phyloP scores from a whole-genome alignment of 306 rosid species.

The Malus domestica region DNA sequence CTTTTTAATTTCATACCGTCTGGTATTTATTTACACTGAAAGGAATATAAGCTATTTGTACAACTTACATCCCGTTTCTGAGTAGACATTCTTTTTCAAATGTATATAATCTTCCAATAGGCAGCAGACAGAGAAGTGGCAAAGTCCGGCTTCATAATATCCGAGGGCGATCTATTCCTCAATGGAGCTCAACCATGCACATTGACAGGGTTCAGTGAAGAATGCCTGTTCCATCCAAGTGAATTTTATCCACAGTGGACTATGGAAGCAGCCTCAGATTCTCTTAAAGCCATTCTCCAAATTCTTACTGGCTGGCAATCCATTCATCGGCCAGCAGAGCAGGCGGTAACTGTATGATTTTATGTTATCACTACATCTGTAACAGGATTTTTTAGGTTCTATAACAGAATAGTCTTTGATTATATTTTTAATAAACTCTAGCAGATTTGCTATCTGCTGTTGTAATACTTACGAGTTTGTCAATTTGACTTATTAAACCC shows the following conservation, averaged over 20 bases:
- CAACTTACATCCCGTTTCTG: background rate
- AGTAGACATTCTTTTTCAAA: constrained; percentile 1
- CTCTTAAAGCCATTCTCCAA: constrained; percentile 43
- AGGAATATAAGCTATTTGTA: background rate
- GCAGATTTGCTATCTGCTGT: background rate
- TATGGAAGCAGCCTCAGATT: constrained; percentile 49
- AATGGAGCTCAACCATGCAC: constrained; percentile 51
- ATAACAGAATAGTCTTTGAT: background rate
- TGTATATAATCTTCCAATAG: constrained; percentile 19
- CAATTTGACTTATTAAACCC: background rate
- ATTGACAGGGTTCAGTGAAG: constrained; percentile 19
- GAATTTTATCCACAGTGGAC: constrained; percentile 56
- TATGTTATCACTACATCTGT: background rate
- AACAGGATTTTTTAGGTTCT: background rate
- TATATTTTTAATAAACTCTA: background rate
- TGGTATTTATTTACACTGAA: background rate
- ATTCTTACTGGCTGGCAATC: constrained; percentile 65
- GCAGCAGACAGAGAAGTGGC: constrained; percentile 45
- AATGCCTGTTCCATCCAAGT: constrained; percentile 53
- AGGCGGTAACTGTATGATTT: constrained; percentile 9
- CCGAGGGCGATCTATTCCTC: constrained; percentile 56
- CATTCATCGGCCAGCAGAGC: constrained; percentile 25
- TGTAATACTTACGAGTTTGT: background rate
- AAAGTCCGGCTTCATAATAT: constrained; percentile 36
- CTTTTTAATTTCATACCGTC: background rate